Base-by-base conservation (phyloP, 2,329 filamentous ascomycete genomes). In the Corynespora cassiicola region DNA sequence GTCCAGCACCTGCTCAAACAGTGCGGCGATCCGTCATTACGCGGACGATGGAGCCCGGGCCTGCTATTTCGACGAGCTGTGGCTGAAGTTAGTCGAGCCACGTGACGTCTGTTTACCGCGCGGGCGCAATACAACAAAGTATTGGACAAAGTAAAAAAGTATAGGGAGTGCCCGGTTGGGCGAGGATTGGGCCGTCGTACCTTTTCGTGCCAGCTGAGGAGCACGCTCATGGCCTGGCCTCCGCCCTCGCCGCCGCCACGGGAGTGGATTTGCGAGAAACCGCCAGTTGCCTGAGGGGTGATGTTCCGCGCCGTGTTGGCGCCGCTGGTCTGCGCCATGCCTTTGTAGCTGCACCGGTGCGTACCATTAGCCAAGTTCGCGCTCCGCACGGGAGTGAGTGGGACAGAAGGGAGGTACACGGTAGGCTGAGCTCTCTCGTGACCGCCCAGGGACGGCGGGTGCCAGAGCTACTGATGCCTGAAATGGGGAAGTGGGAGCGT, bases 151-250 rank as follows among this genome's bases (percentile, higher is more conserved):
- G 20, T 24, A 20, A 24, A 12, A 27, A 39, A 30, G 22, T 17
- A 29, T 11, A 23, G 4, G n/a, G 18, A n/a, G 25, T 39, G n/a
- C 10, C 15, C 15, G 17, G 22, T 25, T 24, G 14, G 21, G 39
- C 20, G 42, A 33, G 18, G 26, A 18, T 38, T 36, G 29, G 22
- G 36, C 30, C 30, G 33, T 39, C 45, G 32, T 65, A 76, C 74
- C 75, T 96, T 99, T 77, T 99, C 94, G 67, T 99, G 94, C 94
- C 94, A 99, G 72, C 90, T 96, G 54, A 99, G 76, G 65, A 99
- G 70, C 34, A 99, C 94, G 65, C 94, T 97, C 94, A 97, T 97
- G 36, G 86, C 87, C 40, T 90, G 86, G 22, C 89, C 88, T 47
- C 89, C 85, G 30, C 88, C 87, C 42, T 84, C 82, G 28, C 79